These are phyloP conservation scores for Ceratocystis cubensis DNA, from an alignment of 2,329 filamentous ascomycete genomes.

Conservation along the genomic window DNA sequence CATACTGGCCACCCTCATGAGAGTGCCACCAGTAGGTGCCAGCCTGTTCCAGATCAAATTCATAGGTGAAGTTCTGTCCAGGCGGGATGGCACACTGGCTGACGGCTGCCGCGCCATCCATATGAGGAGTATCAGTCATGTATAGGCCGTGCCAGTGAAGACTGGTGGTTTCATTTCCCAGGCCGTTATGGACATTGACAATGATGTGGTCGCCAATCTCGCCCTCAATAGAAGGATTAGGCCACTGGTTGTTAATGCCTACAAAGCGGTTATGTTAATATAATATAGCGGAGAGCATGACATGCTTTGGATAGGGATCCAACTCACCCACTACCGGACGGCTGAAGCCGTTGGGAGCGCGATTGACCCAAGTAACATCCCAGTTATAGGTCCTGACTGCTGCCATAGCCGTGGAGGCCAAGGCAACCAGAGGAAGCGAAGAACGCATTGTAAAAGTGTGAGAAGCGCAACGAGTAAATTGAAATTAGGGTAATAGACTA, in stretches of 20 bases:
- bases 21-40: conserved; percentile 37
- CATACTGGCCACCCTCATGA: conserved; percentile 36
- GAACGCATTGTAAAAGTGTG: conserved; percentile 10
- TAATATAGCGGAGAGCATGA: background rate
- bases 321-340: conserved; percentile 22
- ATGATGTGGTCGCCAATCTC: conserved; percentile 33
- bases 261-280: background rate
- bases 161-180: conserved; percentile 42
- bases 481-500: background rate
- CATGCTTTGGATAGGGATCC: background rate
- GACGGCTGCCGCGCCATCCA: conserved; percentile 46
- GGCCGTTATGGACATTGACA: conserved; percentile 37
- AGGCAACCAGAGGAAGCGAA: background rate
- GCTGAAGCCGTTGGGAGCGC: conserved; percentile 20
- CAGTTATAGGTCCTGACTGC: conserved; percentile 18
- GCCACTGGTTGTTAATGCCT: conserved; percentile 30
- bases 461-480: too few relatives aligned
- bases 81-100: conserved; percentile 44
- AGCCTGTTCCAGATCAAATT: conserved; percentile 35
- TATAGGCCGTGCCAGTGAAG: conserved; percentile 48
- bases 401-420: conserved; percentile 15
- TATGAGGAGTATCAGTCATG: conserved; percentile 39
- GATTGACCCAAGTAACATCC: conserved; percentile 21
- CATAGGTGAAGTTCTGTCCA: conserved; percentile 40
- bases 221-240: conserved; percentile 12